These are phyloP conservation scores for Paraurostyla sp. DNA, from an alignment of 73 alveolate species.

Conservation along the genomic window DNA sequence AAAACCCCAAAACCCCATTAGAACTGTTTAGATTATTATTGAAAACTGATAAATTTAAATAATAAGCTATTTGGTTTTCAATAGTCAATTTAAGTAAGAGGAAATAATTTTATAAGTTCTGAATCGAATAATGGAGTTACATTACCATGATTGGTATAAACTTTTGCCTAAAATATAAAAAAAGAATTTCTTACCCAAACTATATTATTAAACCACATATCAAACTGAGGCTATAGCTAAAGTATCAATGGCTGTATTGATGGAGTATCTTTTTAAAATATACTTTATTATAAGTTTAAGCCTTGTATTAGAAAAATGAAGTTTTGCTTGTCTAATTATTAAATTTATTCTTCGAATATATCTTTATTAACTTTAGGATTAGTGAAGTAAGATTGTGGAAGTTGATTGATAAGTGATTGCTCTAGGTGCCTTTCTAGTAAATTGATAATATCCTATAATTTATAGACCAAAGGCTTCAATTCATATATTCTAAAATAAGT, in stretches of 20 bases:
- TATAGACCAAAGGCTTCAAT: neutral
- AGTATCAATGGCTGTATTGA: neutral
- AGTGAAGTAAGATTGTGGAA: too few relatives aligned
- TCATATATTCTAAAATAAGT: neutral
- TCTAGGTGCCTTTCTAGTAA: too few relatives aligned
- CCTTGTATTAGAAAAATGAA: neutral
- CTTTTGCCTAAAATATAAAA: neutral
- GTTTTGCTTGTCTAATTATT: neutral
- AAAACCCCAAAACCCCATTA: constrained; percentile 27
- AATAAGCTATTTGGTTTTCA: neutral
- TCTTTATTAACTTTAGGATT: too few relatives aligned
- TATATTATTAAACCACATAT: neutral
- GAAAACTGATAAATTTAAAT: neutral
- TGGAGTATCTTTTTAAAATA: neutral
- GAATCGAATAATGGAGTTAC: neutral
- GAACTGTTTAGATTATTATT: too few relatives aligned
- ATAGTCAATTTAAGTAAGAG: neutral
- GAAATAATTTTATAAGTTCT: neutral
- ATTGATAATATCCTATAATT: too few relatives aligned
- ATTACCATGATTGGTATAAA: neutral
- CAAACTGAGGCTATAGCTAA: neutral
- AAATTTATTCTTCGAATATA: too few relatives aligned
- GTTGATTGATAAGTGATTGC: neutral
- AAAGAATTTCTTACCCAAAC: neutral
- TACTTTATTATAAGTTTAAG: neutral